Base-by-base conservation (phyloP, 2,329 filamentous ascomycete genomes). In the Sphaceloma murrayae region DNA sequence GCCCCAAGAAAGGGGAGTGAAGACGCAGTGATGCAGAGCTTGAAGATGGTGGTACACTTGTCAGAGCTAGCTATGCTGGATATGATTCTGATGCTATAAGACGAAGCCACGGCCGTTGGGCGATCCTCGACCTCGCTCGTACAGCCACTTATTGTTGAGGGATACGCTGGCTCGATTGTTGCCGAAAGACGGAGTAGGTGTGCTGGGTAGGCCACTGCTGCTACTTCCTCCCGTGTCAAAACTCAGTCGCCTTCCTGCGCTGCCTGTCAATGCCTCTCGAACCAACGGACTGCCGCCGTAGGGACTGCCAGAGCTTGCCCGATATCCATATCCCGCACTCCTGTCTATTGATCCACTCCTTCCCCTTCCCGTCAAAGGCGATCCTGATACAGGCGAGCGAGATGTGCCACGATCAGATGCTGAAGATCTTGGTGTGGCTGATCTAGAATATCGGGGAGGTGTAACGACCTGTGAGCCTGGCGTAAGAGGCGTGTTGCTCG, bases 71-170 rank as follows among this genome's bases (percentile, higher is more conserved):
- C 36, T 40, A 30, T 30, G 24, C 36, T 40, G 24, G 24, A 11
- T 27, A 27, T 38, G 8, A 8, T 34, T 17, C 24, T 34, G 30
- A 45, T 26, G 19, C 42, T 45, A 45, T 24, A 46, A 44, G 36
- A 50, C 48, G 10, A 48, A 30, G 9, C 31, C 31, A 30, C 47
- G 50, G 14, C 48, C 46, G 61, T 42, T 71, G 68, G 53, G 73
- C 66, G 59, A 78, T 60, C 59, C 78, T 68, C 55, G 58, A 13
- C 83, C 82, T 64, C 80, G 85, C 63, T 95, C 86, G 58, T 94
- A 96, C 48, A 95, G 64, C 89, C 89, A 96, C 66, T 91, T 94
- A 67, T 79, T 94, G 63, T 89, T 95, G 58, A 95, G 58, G 1
- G 79, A 78, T 43, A 93, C 77, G 52, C 77, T 87, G 31, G 80